Evolutionary conservation across 768 basidiomycete genomes (phyloP).

Genomic region (Xanthoconium purpureum): DNA sequence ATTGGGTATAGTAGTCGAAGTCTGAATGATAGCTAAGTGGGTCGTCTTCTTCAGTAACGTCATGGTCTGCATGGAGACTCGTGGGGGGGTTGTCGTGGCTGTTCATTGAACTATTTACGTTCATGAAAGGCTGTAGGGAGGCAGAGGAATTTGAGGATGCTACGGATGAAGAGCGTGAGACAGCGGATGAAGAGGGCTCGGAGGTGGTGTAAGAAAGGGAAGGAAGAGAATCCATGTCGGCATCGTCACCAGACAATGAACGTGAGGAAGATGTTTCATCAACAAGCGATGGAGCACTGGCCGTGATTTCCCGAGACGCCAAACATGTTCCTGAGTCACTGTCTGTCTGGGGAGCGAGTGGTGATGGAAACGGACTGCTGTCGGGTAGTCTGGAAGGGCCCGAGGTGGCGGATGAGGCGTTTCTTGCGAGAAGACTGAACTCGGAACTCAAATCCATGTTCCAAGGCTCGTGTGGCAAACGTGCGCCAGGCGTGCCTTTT

Average conservation of each 20-base stretch:
- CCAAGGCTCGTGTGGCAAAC: slow-evolving; percentile 44
- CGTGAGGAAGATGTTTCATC: slow-evolving; percentile 24
- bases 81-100: slow-evolving; percentile 7
- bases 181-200: slow-evolving; percentile 34
- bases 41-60: slow-evolving; percentile 25
- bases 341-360: too few species aligned
- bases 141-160: slow-evolving; percentile 30
- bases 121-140: slow-evolving; percentile 14
- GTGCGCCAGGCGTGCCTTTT: slow-evolving; percentile 42
- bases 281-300: background rate
- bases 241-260: slow-evolving; percentile 22
- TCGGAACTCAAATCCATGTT: slow-evolving; percentile 24
- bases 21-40: slow-evolving; percentile 36
- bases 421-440: slow-evolving; percentile 5
- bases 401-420: background rate
- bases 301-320: slow-evolving; percentile 4
- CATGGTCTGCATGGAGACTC: slow-evolving; percentile 3
- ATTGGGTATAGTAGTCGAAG: slow-evolving; percentile 36
- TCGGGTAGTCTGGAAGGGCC: too few species aligned
- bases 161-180: slow-evolving; percentile 44
- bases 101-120: slow-evolving; percentile 20
- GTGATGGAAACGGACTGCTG: too few species aligned
- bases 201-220: slow-evolving; percentile 32
- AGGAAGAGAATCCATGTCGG: slow-evolving; percentile 34
- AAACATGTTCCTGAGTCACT: background rate